These are phyloP conservation scores for Arthroderma sp. DNA, from an alignment of 2,329 filamentous ascomycete species.

Conservation along the genomic window DNA sequence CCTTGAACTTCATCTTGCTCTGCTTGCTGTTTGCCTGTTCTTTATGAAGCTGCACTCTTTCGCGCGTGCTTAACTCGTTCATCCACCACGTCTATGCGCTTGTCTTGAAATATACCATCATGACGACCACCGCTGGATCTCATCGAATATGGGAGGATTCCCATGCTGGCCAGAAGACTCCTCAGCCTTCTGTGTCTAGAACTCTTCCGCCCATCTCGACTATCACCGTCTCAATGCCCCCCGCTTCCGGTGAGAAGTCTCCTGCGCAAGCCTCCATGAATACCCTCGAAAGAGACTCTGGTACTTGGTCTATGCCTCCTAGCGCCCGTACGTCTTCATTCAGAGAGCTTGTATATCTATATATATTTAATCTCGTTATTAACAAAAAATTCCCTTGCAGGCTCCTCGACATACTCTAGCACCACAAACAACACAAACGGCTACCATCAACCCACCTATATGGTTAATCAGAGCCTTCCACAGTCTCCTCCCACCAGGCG, in stretches of 20 bases:
- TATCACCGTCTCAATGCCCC: conserved; percentile 30
- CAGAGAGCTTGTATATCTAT: background rate
- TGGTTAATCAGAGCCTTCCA: conserved; percentile 17
- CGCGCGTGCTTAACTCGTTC: background rate
- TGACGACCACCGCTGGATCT: conserved; percentile 21
- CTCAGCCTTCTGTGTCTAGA: conserved; percentile 27
- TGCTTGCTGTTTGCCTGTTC: background rate
- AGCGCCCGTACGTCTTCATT: conserved; percentile 38
- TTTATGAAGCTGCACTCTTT: background rate
- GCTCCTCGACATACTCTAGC: conserved; percentile 37
- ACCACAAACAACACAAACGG: conserved; percentile 30
- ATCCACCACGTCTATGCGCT: background rate
- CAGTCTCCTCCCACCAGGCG: conserved; percentile 33
- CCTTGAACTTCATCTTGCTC: background rate
- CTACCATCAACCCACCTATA: conserved; percentile 28
- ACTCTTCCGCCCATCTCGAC: conserved; percentile 36
- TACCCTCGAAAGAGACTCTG: conserved; percentile 42
- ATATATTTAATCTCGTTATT: background rate
- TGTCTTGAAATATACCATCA: background rate
- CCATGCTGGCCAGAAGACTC: conserved; percentile 22
- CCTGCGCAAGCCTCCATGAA: conserved; percentile 30
- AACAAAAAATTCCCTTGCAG: conserved; percentile 14
- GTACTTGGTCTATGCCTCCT: conserved; percentile 47
- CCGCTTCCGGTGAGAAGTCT: conserved; percentile 26
- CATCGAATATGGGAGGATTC: conserved; percentile 33